Percentiles rank a stretch among this genome's conserved stretches.
These are phyloP conservation scores for Arabidopsis thaliana DNA, from an alignment of 345 rosid genomes.

Conservation along the genomic window DNA sequence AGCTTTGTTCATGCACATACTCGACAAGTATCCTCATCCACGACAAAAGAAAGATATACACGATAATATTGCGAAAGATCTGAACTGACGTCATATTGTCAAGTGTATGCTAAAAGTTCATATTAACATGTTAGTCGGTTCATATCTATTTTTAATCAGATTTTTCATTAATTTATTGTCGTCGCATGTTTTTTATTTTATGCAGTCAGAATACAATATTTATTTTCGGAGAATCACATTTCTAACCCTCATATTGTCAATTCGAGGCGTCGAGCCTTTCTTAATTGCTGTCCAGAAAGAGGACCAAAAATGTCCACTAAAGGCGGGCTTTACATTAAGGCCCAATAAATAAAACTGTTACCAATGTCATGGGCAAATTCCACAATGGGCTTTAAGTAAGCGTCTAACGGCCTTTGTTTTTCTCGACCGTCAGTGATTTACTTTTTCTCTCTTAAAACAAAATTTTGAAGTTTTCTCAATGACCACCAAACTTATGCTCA, in stretches of 20 bases:
- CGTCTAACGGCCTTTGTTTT: constrained; percentile 6
- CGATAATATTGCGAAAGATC: constrained; percentile 1
- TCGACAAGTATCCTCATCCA: constrained; percentile 23
- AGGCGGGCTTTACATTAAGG: constrained; percentile 10
- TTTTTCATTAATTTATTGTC: too few relatives aligned
- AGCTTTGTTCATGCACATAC: constrained; percentile 24
- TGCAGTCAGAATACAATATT: too few relatives aligned
- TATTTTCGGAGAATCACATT: background rate
- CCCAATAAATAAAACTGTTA: constrained; percentile 3
- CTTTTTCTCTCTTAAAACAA: background rate
- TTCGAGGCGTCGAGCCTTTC: background rate
- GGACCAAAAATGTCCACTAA: background rate
- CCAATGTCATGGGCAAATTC: background rate
- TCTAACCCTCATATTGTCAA: background rate
- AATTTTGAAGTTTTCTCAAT: background rate
- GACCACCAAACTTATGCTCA: background rate
- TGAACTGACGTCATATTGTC: background rate
- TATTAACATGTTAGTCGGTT: too few relatives aligned
- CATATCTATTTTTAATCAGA: too few relatives aligned
- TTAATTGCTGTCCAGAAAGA: too few relatives aligned
- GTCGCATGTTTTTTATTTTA: too few relatives aligned
- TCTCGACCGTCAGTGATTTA: background rate
- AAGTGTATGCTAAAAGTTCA: background rate
- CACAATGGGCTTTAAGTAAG: background rate
- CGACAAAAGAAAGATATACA: constrained; percentile 8